These are phyloP conservation scores for Camelina sativa DNA, from an alignment of 345 rosid genomes.

Conservation along the genomic window DNA sequence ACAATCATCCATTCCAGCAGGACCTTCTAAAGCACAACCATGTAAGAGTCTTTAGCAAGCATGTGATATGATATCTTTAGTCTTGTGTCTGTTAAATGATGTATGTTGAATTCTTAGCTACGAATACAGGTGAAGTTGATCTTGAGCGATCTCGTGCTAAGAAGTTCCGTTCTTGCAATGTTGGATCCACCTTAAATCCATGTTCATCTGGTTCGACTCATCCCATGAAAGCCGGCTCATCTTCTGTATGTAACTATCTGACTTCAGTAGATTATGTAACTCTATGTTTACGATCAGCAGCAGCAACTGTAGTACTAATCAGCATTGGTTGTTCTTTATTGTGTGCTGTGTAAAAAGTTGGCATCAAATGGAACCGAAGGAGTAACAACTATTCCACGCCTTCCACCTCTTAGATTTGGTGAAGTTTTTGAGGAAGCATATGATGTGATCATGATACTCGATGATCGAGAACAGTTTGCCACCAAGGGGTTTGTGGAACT, in stretches of 20 bases:
- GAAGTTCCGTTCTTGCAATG: constrained; percentile 44
- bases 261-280: neutral
- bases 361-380: constrained; percentile 43
- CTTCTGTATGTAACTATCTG: constrained; percentile 62
- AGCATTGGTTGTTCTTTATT: constrained; percentile 7
- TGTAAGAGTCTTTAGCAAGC: constrained; percentile 26
- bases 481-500: constrained; percentile 58
- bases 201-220: constrained; percentile 43
- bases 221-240: constrained; percentile 65
- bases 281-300: neutral
- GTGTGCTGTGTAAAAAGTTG: constrained; percentile 47
- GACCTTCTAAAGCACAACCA: constrained; percentile 26
- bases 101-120: constrained; percentile 29
- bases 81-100: neutral
- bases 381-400: constrained; percentile 45
- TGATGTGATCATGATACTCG: constrained; percentile 74
- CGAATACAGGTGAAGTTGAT: constrained; percentile 58
- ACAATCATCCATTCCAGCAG: constrained; percentile 30
- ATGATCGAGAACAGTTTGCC: constrained; percentile 84
- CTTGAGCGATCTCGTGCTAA: constrained; percentile 40
- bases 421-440: constrained; percentile 81
- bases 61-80: constrained; percentile 5
- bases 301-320: constrained; percentile 7
- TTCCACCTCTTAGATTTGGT: constrained; percentile 77
- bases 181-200: constrained; percentile 40